Evolutionary conservation across 192 early-diverging fungal species (phyloP).

Genomic region (Backusella australiensis): DNA sequence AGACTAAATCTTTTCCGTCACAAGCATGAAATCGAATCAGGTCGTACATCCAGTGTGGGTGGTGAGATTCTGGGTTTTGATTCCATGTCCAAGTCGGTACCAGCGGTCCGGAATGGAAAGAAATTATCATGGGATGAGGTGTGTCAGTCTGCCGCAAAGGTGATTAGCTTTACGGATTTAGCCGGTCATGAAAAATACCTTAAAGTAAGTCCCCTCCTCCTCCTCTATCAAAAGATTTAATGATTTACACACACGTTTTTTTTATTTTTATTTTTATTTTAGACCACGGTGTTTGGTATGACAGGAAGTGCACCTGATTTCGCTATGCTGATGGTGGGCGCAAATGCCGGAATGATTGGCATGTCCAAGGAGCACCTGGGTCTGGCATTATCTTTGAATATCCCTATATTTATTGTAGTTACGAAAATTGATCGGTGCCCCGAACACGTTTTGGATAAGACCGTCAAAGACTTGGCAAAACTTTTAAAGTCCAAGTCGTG

Average conservation of each 20-base stretch:
- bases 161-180: conserved; percentile 64
- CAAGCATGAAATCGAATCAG: conserved; percentile 90
- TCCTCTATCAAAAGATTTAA: too few relatives aligned
- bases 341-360: conserved; percentile 88
- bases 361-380: conserved; percentile 96
- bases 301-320: conserved; percentile 89
- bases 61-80: conserved; percentile 92
- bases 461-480: conserved; percentile 79
- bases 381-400: conserved; percentile 77
- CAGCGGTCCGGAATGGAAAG: conserved; percentile 33
- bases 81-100: conserved; percentile 54
- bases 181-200: conserved; percentile 96
- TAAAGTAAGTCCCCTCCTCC: conserved; percentile 44
- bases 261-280: too few relatives aligned
- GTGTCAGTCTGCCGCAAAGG: conserved; percentile 74
- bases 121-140: conserved; percentile 86
- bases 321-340: conserved; percentile 85
- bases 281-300: conserved; percentile 94
- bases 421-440: conserved; percentile 97
- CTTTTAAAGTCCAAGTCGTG: conserved; percentile 87
- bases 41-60: conserved; percentile 87
- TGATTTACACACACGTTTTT: not conserved
- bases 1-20: conserved; percentile 86
- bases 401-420: conserved; percentile 89
- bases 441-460: conserved; percentile 75